phyloP scores from a whole-genome alignment of 1,284 basidiomycete species.

The Microbotryomycetes sp. region DNA sequence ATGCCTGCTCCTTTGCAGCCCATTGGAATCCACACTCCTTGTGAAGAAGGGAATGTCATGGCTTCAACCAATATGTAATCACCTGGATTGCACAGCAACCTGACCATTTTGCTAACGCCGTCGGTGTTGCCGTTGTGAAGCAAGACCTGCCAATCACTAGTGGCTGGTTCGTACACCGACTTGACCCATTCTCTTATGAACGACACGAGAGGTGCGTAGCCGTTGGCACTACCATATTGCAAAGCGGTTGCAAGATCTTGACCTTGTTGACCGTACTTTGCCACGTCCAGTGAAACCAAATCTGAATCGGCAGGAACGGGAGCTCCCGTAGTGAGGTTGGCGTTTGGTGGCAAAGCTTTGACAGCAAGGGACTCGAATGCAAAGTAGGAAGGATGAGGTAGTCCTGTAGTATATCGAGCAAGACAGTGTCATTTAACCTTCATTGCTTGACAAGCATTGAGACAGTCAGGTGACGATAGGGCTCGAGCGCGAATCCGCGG shows the following conservation, averaged over 20 bases:
- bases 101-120: conserved; percentile 53
- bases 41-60: conserved; percentile 45
- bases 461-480: conserved; percentile 47
- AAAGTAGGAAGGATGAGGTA: conserved; percentile 47
- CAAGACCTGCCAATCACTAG: conserved; percentile 51
- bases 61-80: conserved; percentile 61
- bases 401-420: conserved; percentile 49
- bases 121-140: conserved; percentile 69
- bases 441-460: conserved; percentile 60
- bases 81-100: conserved; percentile 61
- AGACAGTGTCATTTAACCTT: conserved; percentile 46
- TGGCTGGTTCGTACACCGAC: conserved; percentile 61
- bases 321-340: conserved; percentile 3
- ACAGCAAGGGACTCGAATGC: conserved; percentile 5
- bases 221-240: conserved; percentile 60
- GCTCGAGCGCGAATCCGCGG: conserved; percentile 40
- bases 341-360: conserved; percentile 5
- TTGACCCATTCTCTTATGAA: conserved; percentile 56
- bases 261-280: conserved; percentile 36
- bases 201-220: conserved; percentile 51
- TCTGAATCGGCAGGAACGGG: background rate
- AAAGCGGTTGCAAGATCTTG: conserved; percentile 60
- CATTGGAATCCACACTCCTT: conserved; percentile 7
- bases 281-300: background rate
- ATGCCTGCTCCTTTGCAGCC: conserved; percentile 50